Percentiles rank a stretch among this genome's conserved stretches.
Conservation (phyloP, 805 yeast species). For the Cyberlindnera amylophila region DNA sequence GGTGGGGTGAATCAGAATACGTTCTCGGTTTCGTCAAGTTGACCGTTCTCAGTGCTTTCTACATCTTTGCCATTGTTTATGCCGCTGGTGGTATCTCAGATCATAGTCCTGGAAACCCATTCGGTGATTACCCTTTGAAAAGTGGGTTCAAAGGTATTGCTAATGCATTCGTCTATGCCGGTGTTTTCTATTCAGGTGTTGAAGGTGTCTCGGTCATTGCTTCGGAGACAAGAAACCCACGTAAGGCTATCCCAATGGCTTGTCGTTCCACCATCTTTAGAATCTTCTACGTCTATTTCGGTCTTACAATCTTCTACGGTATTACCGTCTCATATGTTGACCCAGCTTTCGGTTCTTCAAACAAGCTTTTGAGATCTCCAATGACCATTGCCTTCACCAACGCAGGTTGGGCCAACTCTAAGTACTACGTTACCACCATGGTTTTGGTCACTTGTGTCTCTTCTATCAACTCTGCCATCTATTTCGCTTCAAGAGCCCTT, state of each 20-base stretch:
- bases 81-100: constrained; percentile 40
- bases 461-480: constrained; percentile 67
- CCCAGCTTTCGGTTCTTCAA: constrained; percentile 36
- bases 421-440: constrained; percentile 67
- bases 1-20: constrained; percentile 57
- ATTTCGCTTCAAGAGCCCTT: constrained; percentile 64
- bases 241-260: constrained; percentile 68
- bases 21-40: constrained; percentile 48
- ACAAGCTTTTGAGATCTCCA: constrained; percentile 54
- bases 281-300: constrained; percentile 60
- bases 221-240: constrained; percentile 68
- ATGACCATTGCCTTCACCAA: constrained; percentile 66
- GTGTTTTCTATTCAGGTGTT: constrained; percentile 74
- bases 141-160: constrained; percentile 54
- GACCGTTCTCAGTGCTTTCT: constrained; percentile 44
- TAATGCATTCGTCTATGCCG: constrained; percentile 62
- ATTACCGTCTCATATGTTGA: constrained; percentile 67
- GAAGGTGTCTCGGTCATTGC: constrained; percentile 75
- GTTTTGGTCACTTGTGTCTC: constrained; percentile 61
- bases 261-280: constrained; percentile 62
- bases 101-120: constrained; percentile 34
- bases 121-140: constrained; percentile 34
- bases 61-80: constrained; percentile 44
- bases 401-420: constrained; percentile 62
- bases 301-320: constrained; percentile 62